phyloP scores from a whole-genome alignment of 768 basidiomycete species.

The Neoboletus brunneissimus region DNA sequence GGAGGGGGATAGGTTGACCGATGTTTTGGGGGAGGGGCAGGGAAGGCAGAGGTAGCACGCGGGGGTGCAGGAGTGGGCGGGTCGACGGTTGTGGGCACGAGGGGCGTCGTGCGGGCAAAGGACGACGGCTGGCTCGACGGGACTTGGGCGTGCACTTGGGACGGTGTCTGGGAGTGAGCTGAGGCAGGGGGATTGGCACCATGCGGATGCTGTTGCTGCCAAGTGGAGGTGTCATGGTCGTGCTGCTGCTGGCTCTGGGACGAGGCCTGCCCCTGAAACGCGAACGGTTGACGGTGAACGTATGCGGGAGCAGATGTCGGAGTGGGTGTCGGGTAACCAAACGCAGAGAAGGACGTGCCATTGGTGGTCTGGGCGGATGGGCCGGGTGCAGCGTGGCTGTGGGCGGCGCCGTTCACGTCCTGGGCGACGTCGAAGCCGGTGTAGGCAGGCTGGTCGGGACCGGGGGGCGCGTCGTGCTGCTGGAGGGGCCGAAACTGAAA shows the following conservation, averaged over 20 bases:
- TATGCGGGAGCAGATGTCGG: conserved; percentile 22
- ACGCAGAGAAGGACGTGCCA: conserved; percentile 17
- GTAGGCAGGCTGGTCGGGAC: conserved; percentile 12
- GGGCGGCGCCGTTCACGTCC: conserved; percentile 9
- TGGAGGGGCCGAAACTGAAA: conserved; percentile 45
- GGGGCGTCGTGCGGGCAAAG: conserved; percentile 27
- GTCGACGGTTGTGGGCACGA: conserved; percentile 32
- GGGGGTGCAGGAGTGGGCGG: conserved; percentile 5
- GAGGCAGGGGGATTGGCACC: conserved; percentile 5
- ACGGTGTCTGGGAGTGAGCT: conserved; percentile 17
- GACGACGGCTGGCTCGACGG: conserved; percentile 13
- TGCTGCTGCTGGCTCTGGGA: conserved; percentile 21
- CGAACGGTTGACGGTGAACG: conserved; percentile 20
- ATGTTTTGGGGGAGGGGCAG: conserved; percentile 19
- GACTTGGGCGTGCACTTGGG: conserved; percentile 19
- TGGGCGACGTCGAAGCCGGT: conserved; percentile 20
- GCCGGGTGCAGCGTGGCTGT: not conserved
- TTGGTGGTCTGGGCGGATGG: conserved; percentile 9
- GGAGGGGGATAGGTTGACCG: conserved; percentile 18
- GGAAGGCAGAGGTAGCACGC: conserved; percentile 12
- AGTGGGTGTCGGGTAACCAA: conserved; percentile 23
- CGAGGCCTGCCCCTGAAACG: conserved; percentile 18
- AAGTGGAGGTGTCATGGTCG: conserved; percentile 17
- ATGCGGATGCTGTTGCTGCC: conserved; percentile 27
- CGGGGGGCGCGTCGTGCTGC: conserved; percentile 15